A percentile compares a stretch with the other conserved stretches of the same genome.
phyloP scores from a whole-genome alignment of 1,284 basidiomycete species.

The Ustilago curta region DNA sequence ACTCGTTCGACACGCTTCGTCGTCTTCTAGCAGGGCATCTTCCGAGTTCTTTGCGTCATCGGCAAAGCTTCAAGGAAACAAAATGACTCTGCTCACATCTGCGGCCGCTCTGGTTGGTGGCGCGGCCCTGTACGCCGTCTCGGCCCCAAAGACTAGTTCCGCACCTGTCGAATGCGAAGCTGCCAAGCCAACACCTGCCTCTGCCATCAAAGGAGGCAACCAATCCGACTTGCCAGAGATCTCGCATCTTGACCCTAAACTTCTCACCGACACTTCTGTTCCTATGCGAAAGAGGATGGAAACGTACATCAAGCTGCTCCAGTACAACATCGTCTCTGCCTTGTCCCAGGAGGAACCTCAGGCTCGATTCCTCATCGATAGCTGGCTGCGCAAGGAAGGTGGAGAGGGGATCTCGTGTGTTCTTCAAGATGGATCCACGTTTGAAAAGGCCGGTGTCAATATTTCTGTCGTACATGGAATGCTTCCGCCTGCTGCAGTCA shows the following conservation, averaged over 20 bases:
- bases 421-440: slow-evolving; percentile 78
- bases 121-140: slow-evolving; percentile 19
- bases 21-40: slow-evolving; percentile 10
- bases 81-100: slow-evolving; percentile 13
- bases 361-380: slow-evolving; percentile 82
- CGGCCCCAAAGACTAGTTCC: slow-evolving; percentile 6
- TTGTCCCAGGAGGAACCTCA: slow-evolving; percentile 81
- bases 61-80: slow-evolving; percentile 7
- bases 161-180: slow-evolving; percentile 34
- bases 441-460: slow-evolving; percentile 98
- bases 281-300: slow-evolving; percentile 79
- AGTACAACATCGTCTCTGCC: slow-evolving; percentile 82
- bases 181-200: slow-evolving; percentile 38
- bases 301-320: slow-evolving; percentile 81
- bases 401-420: slow-evolving; percentile 90
- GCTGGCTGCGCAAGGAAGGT: slow-evolving; percentile 85
- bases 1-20: slow-evolving; percentile 22
- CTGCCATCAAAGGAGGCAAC: slow-evolving; percentile 47
- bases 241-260: slow-evolving; percentile 52
- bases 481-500: slow-evolving; percentile 87
- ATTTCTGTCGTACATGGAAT: slow-evolving; percentile 90
- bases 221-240: slow-evolving; percentile 61
- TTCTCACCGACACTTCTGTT: slow-evolving; percentile 51
- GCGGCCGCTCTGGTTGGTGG: slow-evolving; percentile 25
- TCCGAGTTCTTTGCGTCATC: slow-evolving; percentile 15